Conservation (phyloP, 2,329 filamentous ascomycete genomes). For the Aureobasidium sp. region DNA sequence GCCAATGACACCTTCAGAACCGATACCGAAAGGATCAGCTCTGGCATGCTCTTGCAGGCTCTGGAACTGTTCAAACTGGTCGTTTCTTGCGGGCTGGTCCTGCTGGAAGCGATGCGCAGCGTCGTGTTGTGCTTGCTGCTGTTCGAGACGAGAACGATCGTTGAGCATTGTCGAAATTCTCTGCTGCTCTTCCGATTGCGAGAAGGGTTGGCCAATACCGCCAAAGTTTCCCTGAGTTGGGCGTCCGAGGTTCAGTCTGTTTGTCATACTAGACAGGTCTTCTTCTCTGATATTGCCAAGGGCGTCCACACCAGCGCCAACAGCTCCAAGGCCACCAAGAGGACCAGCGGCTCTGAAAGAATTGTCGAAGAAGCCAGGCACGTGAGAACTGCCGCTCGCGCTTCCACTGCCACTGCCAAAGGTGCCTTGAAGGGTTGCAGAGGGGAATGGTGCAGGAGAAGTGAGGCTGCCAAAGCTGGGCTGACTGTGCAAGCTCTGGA, state of each 20-base stretch:
- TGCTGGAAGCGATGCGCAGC: conserved; percentile 37
- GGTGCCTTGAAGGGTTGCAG: conserved; percentile 48
- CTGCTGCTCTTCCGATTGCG: conserved; percentile 38
- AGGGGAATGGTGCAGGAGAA: conserved; percentile 60
- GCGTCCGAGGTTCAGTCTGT: conserved; percentile 54
- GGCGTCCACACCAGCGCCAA: conserved; percentile 39
- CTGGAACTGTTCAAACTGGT: conserved; percentile 78
- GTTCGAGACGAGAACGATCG: conserved; percentile 53
- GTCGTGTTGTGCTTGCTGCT: conserved; percentile 54
- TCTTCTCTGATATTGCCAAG: conserved; percentile 56
- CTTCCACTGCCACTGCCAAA: background rate
- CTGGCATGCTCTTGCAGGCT: conserved; percentile 52
- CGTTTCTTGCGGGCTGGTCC: conserved; percentile 43
- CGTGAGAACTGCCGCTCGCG: conserved; percentile 24
- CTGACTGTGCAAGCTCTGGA: conserved; percentile 92
- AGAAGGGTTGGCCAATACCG: conserved; percentile 39
- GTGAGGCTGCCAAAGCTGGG: conserved; percentile 93
- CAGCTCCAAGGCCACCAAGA: conserved; percentile 36
- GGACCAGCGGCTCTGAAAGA: conserved; percentile 34
- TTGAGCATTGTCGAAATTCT: conserved; percentile 55
- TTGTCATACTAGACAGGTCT: conserved; percentile 58
- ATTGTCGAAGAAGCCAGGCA: conserved; percentile 65
- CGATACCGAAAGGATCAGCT: conserved; percentile 17
- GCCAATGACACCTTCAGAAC: conserved; percentile 32
- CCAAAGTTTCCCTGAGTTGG: conserved; percentile 44